These are phyloP conservation scores for Aspergillus funiculosus DNA, from an alignment of 495 filamentous ascomycete genomes.

Conservation along the genomic window DNA sequence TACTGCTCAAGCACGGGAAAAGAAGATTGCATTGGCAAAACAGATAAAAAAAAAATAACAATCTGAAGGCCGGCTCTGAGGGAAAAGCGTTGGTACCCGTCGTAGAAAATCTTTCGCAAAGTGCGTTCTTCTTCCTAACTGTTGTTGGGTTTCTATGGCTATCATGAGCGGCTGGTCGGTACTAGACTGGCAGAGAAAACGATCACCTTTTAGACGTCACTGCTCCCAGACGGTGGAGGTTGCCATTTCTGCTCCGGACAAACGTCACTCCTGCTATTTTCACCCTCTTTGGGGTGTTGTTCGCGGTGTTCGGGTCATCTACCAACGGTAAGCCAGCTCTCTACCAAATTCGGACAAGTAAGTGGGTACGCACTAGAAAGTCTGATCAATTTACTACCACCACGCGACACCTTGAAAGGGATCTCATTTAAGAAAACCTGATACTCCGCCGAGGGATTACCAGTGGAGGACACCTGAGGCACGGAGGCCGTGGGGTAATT, in stretches of 20 bases:
- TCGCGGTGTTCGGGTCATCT: constrained; percentile 58
- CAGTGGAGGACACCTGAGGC: constrained; percentile 31
- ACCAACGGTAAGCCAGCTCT: constrained; percentile 41
- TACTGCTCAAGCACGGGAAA: neutral
- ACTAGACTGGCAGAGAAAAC: constrained; percentile 3
- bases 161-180: constrained; percentile 22
- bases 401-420: constrained; percentile 65
- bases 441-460: constrained; percentile 41
- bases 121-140: constrained; percentile 66
- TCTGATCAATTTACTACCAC: constrained; percentile 80
- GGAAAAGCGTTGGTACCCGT: constrained; percentile 62
- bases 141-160: constrained; percentile 38
- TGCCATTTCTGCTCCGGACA: constrained; percentile 84
- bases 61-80: neutral
- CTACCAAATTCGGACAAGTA: neutral
- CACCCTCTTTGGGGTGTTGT: constrained; percentile 71
- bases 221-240: constrained; percentile 63
- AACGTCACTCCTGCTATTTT: constrained; percentile 78
- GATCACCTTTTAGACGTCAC: constrained; percentile 41
- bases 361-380: constrained; percentile 60
- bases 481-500: constrained; percentile 28
- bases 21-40: constrained; percentile 5
- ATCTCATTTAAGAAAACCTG: constrained; percentile 72
- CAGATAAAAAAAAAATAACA: constrained; percentile 7
- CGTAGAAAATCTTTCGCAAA: constrained; percentile 83